Base-by-base conservation (phyloP, 306 rosid species). In the Oxytropis ochrocephala region DNA sequence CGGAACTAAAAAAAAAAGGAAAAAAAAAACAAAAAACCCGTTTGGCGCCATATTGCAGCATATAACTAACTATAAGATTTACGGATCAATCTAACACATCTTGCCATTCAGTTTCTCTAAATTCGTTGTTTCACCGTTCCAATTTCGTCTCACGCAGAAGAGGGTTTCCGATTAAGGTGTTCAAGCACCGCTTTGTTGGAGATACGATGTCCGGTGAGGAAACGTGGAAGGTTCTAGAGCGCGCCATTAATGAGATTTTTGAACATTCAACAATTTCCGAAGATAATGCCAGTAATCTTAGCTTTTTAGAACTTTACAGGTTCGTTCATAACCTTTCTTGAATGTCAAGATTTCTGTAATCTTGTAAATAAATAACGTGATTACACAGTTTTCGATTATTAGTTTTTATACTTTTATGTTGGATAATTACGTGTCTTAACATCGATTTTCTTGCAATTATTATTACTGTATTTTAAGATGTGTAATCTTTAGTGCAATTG, bases 161-260 rank as follows among this genome's bases (percentile, higher is more conserved):
- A 43, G 8, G 60, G 0, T 43, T 67, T n/a, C 79, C 61, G 73
- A 84, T 84, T 41, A 83, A 84, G 24, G 83, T 85, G 52, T 81
- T 60, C 42, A 84, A 19, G 83, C 85, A 84, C 70, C 79, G 81
- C 35, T 77, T 78, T 4, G 75, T 81, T 49, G 75, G 51, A 55
- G 85, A 84, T 81, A 83, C 85, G 13, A 84, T 78, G 56, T 80
- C 74, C 57, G 85, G 83, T 1, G 88, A 84, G 62, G 80, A 84
- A 55, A 84, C 83, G 1, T 84, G 85, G 88, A 71, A 75, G 79
- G 32, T 84, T 75, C 66, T 84, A 2, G 85, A 84, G 68, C 85
- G 80, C 9, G 88, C 88, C 3, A 84, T 84, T 27, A 65, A 84
- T 2, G 88, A 84, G 66, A 84, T 84, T 39, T 84, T 80, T 16